Percentiles rank a stretch among this genome's conserved stretches.
Evolutionary conservation across 176 grass and related monocot species (phyloP).

Genomic region (Alopecurus myosuroides): DNA sequence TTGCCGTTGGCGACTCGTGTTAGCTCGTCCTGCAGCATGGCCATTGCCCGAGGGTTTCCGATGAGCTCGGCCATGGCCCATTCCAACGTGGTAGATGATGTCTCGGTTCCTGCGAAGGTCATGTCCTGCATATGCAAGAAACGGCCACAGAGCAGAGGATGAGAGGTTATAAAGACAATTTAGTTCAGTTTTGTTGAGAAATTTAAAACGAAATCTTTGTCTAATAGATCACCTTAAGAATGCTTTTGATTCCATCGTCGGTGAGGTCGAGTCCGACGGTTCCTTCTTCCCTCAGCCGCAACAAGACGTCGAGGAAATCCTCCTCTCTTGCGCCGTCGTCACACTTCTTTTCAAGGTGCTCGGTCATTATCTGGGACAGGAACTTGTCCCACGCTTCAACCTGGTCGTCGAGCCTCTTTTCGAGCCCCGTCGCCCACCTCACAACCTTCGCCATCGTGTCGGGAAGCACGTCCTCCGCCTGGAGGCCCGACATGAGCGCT

Average conservation of each 20-base stretch:
- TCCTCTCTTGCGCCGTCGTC: neutral
- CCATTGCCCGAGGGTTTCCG: constrained; percentile 47
- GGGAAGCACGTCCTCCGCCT: constrained; percentile 53
- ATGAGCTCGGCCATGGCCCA: constrained; percentile 68
- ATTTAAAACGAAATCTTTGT: neutral
- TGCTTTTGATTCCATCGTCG: constrained; percentile 37
- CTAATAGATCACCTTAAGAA: constrained; percentile 17
- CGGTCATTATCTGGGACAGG: constrained; percentile 36
- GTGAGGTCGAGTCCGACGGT: constrained; percentile 31
- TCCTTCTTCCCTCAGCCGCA: constrained; percentile 31
- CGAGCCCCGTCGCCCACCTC: constrained; percentile 24
- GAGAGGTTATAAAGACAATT: too few relatives aligned
- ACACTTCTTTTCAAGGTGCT: constrained; percentile 40
- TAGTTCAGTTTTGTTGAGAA: neutral
- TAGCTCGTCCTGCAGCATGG: constrained; percentile 48
- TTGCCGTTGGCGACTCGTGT: neutral
- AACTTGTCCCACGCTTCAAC: constrained; percentile 34
- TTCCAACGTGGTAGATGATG: constrained; percentile 33
- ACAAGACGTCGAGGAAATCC: constrained; percentile 56
- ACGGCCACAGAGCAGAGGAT: neutral
- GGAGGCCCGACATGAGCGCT: constrained; percentile 24
- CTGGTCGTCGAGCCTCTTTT: constrained; percentile 37
- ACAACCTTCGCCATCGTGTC: constrained; percentile 22
- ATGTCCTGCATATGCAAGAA: constrained; percentile 37
- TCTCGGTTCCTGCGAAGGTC: constrained; percentile 58